Percentiles rank a stretch among this genome's conserved stretches.
Conservation (phyloP, 2,329 filamentous ascomycete species). For the Calonectria hawksworthii region DNA sequence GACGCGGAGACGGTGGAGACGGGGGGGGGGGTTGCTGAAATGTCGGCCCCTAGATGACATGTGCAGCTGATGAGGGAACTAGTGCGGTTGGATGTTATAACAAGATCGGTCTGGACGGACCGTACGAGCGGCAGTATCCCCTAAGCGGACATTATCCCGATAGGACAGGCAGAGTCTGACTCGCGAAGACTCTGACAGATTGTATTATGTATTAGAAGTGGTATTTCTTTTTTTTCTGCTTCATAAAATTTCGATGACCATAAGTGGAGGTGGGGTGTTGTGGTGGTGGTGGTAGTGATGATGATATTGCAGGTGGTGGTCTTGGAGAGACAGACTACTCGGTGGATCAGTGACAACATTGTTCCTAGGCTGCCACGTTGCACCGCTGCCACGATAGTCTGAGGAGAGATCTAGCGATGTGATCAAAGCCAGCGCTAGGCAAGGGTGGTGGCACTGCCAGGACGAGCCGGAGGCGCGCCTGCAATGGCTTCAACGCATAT, state of each 20-base stretch:
- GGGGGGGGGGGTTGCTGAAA: slow-evolving; percentile 16
- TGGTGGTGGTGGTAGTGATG: not conserved
- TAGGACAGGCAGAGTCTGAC: slow-evolving; percentile 14
- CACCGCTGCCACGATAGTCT: not conserved
- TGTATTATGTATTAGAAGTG: not conserved
- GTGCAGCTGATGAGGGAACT: slow-evolving; percentile 23
- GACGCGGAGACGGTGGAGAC: slow-evolving; percentile 22
- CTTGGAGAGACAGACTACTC: not conserved
- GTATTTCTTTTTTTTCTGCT: not conserved
- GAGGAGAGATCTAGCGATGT: not conserved
- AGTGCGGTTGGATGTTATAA: slow-evolving; percentile 28
- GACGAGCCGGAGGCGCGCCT: not conserved
- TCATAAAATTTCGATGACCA: not conserved
- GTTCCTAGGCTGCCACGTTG: slow-evolving; percentile 18
- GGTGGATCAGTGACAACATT: not conserved
- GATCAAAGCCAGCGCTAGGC: not conserved
- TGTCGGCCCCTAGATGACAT: slow-evolving; percentile 4
- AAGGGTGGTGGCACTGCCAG: not conserved
- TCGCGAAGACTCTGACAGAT: not conserved
- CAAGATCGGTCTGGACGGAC: slow-evolving; percentile 42
- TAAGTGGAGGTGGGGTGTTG: not conserved
- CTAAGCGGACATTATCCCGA: slow-evolving; percentile 1
- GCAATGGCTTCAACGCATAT: not conserved
- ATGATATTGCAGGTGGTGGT: not conserved
- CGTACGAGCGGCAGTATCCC: slow-evolving; percentile 38